Percentiles rank a stretch among this genome's conserved stretches.
Evolutionary conservation across 129 eudicot genomes (phyloP).

Genomic region (Tagetes erecta): DNA sequence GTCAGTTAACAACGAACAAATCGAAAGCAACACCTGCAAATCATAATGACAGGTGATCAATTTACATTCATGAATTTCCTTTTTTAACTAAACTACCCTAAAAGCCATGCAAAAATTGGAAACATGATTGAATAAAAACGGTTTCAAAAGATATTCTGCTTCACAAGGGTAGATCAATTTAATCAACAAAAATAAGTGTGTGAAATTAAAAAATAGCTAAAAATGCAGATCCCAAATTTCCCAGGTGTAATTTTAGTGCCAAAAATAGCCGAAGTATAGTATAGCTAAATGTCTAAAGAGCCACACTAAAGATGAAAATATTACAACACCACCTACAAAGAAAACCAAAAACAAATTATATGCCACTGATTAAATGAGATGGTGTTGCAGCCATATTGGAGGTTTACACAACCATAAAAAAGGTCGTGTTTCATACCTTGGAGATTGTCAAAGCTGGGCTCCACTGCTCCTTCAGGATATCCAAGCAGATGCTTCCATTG

Average conservation of each 20-base stretch:
- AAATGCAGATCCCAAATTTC: background rate
- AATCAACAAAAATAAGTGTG: no score
- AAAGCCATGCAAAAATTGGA: background rate
- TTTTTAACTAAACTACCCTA: background rate
- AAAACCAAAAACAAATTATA: background rate
- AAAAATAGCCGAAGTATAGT: background rate
- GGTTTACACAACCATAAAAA: background rate
- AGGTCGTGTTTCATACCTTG: slow-evolving; percentile 18
- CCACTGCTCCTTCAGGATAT: slow-evolving; percentile 43
- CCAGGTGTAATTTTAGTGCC: background rate
- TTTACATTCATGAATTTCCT: background rate
- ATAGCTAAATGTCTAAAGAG: background rate
- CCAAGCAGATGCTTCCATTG: slow-evolving; percentile 45
- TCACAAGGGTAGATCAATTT: background rate
- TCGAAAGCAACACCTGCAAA: slow-evolving; percentile 60
- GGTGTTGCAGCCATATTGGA: background rate
- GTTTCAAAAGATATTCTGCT: background rate
- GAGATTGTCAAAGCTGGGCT: slow-evolving; percentile 47
- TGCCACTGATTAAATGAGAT: background rate
- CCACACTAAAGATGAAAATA: background rate
- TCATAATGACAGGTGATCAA: background rate
- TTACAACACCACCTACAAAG: background rate
- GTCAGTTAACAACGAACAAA: slow-evolving; percentile 67
- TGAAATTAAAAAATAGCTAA: background rate
- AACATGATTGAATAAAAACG: background rate